phyloP scores from a whole-genome alignment of 352 stramenopile genomes.

The Pythium coloratum region DNA sequence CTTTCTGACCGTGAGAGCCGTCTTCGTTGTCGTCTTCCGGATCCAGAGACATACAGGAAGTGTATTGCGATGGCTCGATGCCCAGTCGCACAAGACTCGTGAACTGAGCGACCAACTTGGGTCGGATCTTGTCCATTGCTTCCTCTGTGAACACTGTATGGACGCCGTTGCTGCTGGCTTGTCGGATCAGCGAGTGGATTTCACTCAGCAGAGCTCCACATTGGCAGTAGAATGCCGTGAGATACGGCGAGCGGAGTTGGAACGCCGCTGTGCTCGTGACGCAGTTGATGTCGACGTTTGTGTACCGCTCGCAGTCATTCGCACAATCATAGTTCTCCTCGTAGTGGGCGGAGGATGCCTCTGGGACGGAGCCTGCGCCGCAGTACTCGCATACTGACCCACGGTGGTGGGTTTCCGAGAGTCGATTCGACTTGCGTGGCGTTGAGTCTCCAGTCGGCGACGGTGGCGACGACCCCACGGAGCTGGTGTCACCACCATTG shows the following conservation, averaged over 20 bases:
- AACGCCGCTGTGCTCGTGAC: slow-evolving; percentile 23
- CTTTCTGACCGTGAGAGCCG: background rate
- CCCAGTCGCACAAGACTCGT: slow-evolving; percentile 8
- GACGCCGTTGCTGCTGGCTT: background rate
- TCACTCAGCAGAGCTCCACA: slow-evolving; percentile 42
- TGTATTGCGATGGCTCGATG: background rate
- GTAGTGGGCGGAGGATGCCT: background rate
- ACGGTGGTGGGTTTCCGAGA: background rate
- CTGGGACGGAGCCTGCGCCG: background rate
- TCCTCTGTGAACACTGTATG: slow-evolving; percentile 24
- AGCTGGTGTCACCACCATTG: background rate
- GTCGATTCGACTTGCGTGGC: background rate
- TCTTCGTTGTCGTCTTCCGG: slow-evolving; percentile 20
- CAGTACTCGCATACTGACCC: slow-evolving; percentile 27
- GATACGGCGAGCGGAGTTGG: slow-evolving; percentile 19
- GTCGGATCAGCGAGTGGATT: slow-evolving; percentile 34
- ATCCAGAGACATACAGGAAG: background rate
- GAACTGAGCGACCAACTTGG: slow-evolving; percentile 30
- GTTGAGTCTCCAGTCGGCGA: slow-evolving; percentile 1
- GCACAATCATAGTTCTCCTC: slow-evolving; percentile 20
- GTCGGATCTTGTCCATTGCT: slow-evolving; percentile 29
- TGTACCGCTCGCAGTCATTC: slow-evolving; percentile 17
- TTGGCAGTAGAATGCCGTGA: slow-evolving; percentile 43
- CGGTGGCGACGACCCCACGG: background rate
- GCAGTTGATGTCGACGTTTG: slow-evolving; percentile 20